Evolutionary conservation across 1,139 yeast species (phyloP).

Genomic region (Suhomyces bribrorum): DNA sequence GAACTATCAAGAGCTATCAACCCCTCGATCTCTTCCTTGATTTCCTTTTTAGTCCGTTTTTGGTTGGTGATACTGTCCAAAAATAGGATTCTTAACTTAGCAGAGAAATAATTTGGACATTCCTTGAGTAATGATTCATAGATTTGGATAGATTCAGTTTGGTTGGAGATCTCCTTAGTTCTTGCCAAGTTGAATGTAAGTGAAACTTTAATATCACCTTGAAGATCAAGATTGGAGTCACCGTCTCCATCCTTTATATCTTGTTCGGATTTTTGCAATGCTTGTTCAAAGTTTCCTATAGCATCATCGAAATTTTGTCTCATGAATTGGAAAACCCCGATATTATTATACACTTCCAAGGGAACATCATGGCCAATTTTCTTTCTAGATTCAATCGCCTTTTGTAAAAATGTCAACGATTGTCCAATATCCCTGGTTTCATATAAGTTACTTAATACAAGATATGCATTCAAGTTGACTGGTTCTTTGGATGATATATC

Average conservation of each 20-base stretch:
- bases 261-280: slow-evolving; percentile 33
- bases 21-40: slow-evolving; percentile 53
- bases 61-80: slow-evolving; percentile 41
- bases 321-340: slow-evolving; percentile 81
- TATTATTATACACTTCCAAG: slow-evolving; percentile 72
- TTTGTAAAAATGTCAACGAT: slow-evolving; percentile 56
- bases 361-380: slow-evolving; percentile 53
- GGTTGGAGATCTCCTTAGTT: slow-evolving; percentile 51
- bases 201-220: slow-evolving; percentile 44
- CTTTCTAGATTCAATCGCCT: slow-evolving; percentile 56
- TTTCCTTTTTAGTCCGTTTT: slow-evolving; percentile 40
- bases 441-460: slow-evolving; percentile 65
- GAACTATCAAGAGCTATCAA: slow-evolving; percentile 57
- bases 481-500: slow-evolving; percentile 53
- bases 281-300: slow-evolving; percentile 47
- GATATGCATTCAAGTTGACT: slow-evolving; percentile 65
- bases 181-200: slow-evolving; percentile 66
- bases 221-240: slow-evolving; percentile 27
- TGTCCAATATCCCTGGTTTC: slow-evolving; percentile 63
- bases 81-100: slow-evolving; percentile 70
- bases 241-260: slow-evolving; percentile 28
- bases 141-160: slow-evolving; percentile 46
- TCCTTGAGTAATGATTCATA: slow-evolving; percentile 58
- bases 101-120: slow-evolving; percentile 75
- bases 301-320: slow-evolving; percentile 56